phyloP scores from a whole-genome alignment of 176 grass and related monocot genomes.

The Juncus effusus region DNA sequence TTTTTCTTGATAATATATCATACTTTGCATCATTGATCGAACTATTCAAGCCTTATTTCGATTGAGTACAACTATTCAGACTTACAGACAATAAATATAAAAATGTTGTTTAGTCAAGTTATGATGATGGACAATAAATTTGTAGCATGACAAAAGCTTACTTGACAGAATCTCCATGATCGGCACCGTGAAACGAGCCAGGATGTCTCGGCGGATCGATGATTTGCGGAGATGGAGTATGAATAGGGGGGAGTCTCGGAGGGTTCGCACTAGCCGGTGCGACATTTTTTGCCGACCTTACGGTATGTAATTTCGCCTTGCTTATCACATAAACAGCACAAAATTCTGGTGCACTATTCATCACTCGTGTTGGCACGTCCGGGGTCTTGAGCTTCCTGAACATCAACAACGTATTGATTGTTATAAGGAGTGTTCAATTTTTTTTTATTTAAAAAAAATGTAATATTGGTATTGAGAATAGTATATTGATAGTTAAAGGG shows the following conservation, averaged over 20 bases:
- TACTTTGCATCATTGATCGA: background rate
- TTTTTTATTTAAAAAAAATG: background rate
- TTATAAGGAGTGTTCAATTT: background rate
- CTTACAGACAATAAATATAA: too few relatives aligned
- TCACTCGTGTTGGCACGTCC: conserved; percentile 66
- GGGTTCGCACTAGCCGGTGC: conserved; percentile 11
- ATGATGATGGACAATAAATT: background rate
- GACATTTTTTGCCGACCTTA: conserved; percentile 55
- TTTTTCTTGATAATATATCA: background rate
- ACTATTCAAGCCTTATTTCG: background rate
- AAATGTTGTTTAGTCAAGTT: background rate
- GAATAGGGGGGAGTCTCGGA: background rate
- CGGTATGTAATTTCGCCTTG: conserved; percentile 56
- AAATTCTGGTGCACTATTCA: conserved; percentile 63
- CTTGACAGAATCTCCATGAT: conserved; percentile 30
- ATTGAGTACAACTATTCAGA: background rate
- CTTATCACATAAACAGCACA: conserved; percentile 75
- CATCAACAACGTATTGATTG: background rate
- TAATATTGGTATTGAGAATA: background rate
- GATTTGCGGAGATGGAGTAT: too few relatives aligned
- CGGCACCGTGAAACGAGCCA: background rate
- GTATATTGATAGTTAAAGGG: background rate
- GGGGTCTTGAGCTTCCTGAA: conserved; percentile 80
- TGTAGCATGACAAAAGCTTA: conserved; percentile 15
- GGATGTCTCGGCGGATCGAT: background rate